Conservation (phyloP, 2,329 filamentous ascomycete genomes). For the Trichoderma pleuroti region DNA sequence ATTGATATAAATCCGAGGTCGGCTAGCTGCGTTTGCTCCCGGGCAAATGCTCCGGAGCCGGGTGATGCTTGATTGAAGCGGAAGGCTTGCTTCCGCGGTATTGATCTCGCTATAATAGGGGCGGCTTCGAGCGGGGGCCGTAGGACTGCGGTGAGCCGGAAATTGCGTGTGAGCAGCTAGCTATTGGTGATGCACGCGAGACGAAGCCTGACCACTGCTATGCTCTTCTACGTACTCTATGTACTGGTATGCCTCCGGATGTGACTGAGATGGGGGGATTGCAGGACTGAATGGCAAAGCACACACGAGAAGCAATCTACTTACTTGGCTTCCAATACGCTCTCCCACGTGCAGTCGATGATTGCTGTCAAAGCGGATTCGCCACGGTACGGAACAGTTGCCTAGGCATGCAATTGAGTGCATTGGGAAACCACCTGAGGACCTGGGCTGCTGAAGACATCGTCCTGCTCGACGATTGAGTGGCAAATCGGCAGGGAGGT, state of each 20-base stretch:
- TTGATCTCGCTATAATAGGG: conserved; percentile 35
- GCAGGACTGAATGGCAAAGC: neutral
- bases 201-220: neutral
- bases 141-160: neutral
- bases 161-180: neutral
- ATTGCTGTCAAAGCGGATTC: neutral
- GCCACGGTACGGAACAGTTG: neutral
- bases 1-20: neutral
- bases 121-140: neutral
- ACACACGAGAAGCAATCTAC: neutral
- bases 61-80: conserved; percentile 37
- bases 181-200: neutral
- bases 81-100: conserved; percentile 33
- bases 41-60: conserved; percentile 37
- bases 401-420: neutral
- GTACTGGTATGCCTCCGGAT: neutral
- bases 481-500: conserved; percentile 21
- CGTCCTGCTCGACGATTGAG: neutral
- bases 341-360: neutral
- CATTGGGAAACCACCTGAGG: neutral
- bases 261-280: neutral
- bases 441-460: neutral
- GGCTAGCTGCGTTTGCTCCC: neutral
- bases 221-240: neutral
- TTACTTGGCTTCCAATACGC: neutral